These are phyloP conservation scores for Populus tomentosa DNA, from an alignment of 441 rosid species.

Conservation along the genomic window DNA sequence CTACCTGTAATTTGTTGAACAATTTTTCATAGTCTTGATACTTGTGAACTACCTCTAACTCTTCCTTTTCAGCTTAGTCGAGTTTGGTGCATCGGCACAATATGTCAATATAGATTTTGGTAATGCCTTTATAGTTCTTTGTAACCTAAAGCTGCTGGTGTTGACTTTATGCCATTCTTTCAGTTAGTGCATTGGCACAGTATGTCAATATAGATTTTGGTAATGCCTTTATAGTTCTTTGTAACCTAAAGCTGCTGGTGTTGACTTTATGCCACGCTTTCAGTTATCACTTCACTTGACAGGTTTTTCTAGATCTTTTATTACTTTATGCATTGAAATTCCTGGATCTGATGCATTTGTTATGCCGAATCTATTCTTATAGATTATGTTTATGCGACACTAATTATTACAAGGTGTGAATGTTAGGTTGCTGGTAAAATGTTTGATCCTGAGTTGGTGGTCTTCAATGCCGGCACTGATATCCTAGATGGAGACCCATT, in stretches of 20 bases:
- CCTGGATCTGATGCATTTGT: background rate
- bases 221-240: background rate
- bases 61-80: background rate
- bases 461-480: conserved; percentile 98
- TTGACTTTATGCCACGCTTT: background rate
- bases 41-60: background rate
- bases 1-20: background rate
- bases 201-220: background rate
- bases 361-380: background rate
- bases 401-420: conserved; percentile 9
- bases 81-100: background rate
- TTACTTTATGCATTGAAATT: background rate
- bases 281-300: background rate
- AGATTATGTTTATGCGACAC: background rate
- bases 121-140: background rate
- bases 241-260: background rate
- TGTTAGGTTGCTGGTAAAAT: conserved; percentile 59
- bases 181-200: background rate
- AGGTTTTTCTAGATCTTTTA: background rate
- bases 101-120: background rate
- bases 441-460: conserved; percentile 71
- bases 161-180: background rate
- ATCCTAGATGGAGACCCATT: conserved; percentile 95
- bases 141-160: background rate
- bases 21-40: background rate